Base-by-base conservation (phyloP, 257 asterid species). In the Cruciata laevipes region DNA sequence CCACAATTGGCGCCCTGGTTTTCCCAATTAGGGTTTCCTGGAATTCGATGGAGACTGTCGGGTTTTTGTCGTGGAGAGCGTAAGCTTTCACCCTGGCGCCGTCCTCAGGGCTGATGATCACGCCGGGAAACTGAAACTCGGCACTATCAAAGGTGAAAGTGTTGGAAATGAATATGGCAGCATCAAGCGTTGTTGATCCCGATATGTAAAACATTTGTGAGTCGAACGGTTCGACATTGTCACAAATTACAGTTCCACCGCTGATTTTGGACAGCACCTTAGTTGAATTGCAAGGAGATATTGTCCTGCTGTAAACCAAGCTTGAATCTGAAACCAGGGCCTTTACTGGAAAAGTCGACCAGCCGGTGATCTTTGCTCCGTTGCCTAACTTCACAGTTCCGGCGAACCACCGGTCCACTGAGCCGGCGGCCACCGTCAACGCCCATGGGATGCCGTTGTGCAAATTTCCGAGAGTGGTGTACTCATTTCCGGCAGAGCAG, bases 391-490 rank as follows among this genome's bases (percentile, higher is more conserved):
- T 74, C 25, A 79, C 27, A 10, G 74, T 76, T 14, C 84, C 84
- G 0, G 73, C 75, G 27, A 82, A 79, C 61, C 58, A 66, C 9
- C 84, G 78, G 58, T 82, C 86, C 0, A 76, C 58, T 1, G 82
- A n/a, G 4, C 82, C 82, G 0, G 82, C 68, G 0, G 82, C 80
- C 0, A 75, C 82, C 0, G 74, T 72, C 17, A 74, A 40, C 1
- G 53, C 80, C 86, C 86, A 82, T 0, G 86, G 84, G 24, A 76
- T 79, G 1, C 77, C 86, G 33, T 79, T 74, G 30, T 71, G 74
- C 17, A 79, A 64, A 6, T 8, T 51, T 51, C 57, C 57, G 24
- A 51, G 57, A 7, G 9, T 5, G 24, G 24, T 4, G 8, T 0
- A 4, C 24, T 51, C 57, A 51, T 51, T 51, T n/a, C 57, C 57